phyloP scores from a whole-genome alignment of 2,329 filamentous ascomycete genomes.

The Xylaria polymorpha region DNA sequence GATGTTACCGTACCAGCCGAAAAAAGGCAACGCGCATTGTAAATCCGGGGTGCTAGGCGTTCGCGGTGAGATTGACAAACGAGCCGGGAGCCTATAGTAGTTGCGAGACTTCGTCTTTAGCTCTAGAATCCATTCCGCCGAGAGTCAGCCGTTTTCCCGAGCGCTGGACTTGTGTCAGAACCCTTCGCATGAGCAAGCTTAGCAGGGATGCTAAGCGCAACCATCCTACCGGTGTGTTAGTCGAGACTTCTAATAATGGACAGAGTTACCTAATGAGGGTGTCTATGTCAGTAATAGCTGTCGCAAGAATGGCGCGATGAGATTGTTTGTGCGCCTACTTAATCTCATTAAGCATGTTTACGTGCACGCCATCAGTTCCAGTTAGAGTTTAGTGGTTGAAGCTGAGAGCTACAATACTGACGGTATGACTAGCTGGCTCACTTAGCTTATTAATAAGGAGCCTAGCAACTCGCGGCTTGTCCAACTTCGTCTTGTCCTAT shows the following conservation, averaged over 20 bases:
- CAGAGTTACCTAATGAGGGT: neutral
- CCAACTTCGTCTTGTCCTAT: neutral
- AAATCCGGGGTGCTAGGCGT: slow-evolving; percentile 26
- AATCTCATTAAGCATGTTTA: neutral
- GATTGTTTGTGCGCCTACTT: neutral
- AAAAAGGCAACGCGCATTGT: slow-evolving; percentile 20
- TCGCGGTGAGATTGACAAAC: slow-evolving; percentile 3
- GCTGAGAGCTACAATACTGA: neutral
- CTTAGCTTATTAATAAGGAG: neutral
- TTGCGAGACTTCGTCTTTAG: neutral
- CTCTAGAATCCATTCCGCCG: slow-evolving; percentile 2
- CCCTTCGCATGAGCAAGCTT: neutral
- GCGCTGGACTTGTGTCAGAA: neutral
- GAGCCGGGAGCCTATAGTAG: neutral
- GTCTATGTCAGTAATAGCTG: neutral
- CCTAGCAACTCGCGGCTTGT: neutral
- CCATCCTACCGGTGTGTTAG: neutral
- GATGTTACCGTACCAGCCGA: slow-evolving; percentile 28
- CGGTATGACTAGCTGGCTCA: neutral
- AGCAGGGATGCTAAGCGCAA: neutral
- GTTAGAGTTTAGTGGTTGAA: neutral
- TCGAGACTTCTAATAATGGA: neutral
- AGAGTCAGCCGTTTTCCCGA: neutral
- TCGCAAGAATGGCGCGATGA: neutral
- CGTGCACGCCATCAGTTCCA: slow-evolving; percentile 4